phyloP scores from a whole-genome alignment of 2,329 filamentous ascomycete species.

The Aspergillus sp. region DNA sequence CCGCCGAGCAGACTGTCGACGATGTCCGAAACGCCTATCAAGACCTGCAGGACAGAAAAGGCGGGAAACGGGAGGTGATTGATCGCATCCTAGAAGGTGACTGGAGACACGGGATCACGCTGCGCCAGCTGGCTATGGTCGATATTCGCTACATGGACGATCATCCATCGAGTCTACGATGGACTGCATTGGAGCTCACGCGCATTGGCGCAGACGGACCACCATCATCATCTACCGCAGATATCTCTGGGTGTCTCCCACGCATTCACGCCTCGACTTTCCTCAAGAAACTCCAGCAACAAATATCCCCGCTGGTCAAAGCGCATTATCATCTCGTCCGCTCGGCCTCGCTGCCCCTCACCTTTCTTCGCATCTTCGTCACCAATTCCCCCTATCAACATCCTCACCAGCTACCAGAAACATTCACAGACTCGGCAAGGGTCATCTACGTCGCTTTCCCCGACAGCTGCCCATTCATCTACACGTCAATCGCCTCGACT shows the following conservation, averaged over 20 bases:
- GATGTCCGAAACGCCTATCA: constrained; percentile 64
- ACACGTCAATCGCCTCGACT: constrained; percentile 49
- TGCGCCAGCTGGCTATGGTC: constrained; percentile 52
- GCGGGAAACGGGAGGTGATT: constrained; percentile 50
- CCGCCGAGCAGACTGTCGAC: constrained; percentile 59
- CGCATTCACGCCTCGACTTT: constrained; percentile 79
- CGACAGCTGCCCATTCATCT: constrained; percentile 71
- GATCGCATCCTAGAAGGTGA: constrained; percentile 55
- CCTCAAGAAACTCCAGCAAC: constrained; percentile 66
- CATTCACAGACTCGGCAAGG: constrained; percentile 57
- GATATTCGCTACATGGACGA: constrained; percentile 52
- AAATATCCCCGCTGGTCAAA: constrained; percentile 74
- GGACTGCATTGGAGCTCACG: constrained; percentile 49
- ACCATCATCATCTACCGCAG: constrained; percentile 18
- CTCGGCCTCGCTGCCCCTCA: constrained; percentile 59
- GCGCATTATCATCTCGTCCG: constrained; percentile 76
- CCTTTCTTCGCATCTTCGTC: constrained; percentile 73
- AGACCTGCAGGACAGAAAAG: constrained; percentile 52
- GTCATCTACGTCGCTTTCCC: constrained; percentile 80
- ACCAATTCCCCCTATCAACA: constrained; percentile 74
- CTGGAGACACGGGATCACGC: constrained; percentile 51
- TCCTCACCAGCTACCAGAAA: constrained; percentile 35
- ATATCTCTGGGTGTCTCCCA: constrained; percentile 47
- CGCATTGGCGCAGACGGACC: constrained; percentile 15
- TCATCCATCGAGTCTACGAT: constrained; percentile 47